Percentiles rank a stretch among this genome's conserved stretches.
Conservation (phyloP, 495 filamentous ascomycete genomes). For the Penicillium flavigenum region DNA sequence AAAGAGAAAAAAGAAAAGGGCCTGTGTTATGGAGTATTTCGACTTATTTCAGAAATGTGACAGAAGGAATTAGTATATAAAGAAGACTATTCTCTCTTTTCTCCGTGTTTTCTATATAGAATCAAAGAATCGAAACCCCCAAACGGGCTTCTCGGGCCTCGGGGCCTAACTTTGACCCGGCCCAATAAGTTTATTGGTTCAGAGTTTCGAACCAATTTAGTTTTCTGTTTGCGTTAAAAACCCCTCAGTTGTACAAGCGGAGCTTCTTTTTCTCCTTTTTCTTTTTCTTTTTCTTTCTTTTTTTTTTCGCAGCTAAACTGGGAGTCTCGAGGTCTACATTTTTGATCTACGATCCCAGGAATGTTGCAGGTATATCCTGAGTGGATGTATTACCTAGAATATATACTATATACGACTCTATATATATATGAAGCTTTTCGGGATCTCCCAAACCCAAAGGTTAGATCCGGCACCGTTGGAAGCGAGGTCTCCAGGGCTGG, state of each 20-base stretch:
- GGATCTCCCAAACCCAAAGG: background rate
- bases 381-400: background rate
- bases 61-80: background rate
- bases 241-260: slow-evolving; percentile 9
- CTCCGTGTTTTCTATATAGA: background rate
- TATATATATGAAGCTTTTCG: background rate
- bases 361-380: background rate
- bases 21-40: background rate
- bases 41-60: background rate
- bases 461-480: background rate
- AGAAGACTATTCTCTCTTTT: background rate
- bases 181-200: background rate
- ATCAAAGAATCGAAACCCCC: background rate
- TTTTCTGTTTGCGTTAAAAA: slow-evolving; percentile 13
- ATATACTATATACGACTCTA: no score
- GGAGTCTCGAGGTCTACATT: background rate
- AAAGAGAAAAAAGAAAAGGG: background rate
- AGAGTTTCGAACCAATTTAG: slow-evolving; percentile 1
- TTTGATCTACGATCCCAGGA: background rate
- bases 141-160: background rate
- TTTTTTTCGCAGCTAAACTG: background rate
- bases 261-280: background rate
- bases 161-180: slow-evolving; percentile 14
- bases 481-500: no score
- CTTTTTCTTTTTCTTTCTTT: background rate